A percentile compares a stretch with the other conserved stretches of the same genome.
phyloP scores from a whole-genome alignment of 352 stramenopile species.

The Phytopythium aichiense region DNA sequence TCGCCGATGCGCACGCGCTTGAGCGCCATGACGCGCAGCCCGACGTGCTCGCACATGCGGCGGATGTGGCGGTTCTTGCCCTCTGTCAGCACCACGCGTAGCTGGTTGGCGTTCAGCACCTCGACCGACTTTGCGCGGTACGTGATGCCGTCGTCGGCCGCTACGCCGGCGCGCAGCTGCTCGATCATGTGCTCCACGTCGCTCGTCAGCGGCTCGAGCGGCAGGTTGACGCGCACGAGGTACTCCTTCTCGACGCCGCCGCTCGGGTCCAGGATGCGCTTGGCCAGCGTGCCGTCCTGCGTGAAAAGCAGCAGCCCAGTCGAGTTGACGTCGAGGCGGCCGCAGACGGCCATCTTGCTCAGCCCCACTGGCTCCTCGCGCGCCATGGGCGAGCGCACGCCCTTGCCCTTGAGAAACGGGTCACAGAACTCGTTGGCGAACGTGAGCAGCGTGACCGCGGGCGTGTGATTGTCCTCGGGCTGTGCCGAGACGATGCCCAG shows the following conservation, averaged over 20 bases:
- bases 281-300: slow-evolving; percentile 70
- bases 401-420: not conserved
- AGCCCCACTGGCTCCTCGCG: slow-evolving; percentile 49
- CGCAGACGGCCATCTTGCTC: slow-evolving; percentile 80
- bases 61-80: slow-evolving; percentile 96
- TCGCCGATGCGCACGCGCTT: slow-evolving; percentile 90
- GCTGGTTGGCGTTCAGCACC: slow-evolving; percentile 75
- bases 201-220: slow-evolving; percentile 37
- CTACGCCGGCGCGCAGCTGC: slow-evolving; percentile 51
- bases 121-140: slow-evolving; percentile 79
- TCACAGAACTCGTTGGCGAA: slow-evolving; percentile 74
- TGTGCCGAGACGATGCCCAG: slow-evolving; percentile 81
- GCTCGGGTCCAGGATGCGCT: slow-evolving; percentile 71
- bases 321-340: slow-evolving; percentile 81
- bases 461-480: slow-evolving; percentile 56
- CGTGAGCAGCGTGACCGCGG: slow-evolving; percentile 70
- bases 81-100: slow-evolving; percentile 91
- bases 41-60: slow-evolving; percentile 93
- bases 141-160: slow-evolving; percentile 46
- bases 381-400: slow-evolving; percentile 14
- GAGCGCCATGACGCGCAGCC: slow-evolving; percentile 86
- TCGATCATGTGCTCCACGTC: slow-evolving; percentile 30
- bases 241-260: slow-evolving; percentile 83
- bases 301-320: slow-evolving; percentile 80
- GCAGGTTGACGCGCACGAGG: slow-evolving; percentile 65